Base-by-base conservation (phyloP, 2,329 filamentous ascomycete genomes). In the Xylogone sp. region DNA sequence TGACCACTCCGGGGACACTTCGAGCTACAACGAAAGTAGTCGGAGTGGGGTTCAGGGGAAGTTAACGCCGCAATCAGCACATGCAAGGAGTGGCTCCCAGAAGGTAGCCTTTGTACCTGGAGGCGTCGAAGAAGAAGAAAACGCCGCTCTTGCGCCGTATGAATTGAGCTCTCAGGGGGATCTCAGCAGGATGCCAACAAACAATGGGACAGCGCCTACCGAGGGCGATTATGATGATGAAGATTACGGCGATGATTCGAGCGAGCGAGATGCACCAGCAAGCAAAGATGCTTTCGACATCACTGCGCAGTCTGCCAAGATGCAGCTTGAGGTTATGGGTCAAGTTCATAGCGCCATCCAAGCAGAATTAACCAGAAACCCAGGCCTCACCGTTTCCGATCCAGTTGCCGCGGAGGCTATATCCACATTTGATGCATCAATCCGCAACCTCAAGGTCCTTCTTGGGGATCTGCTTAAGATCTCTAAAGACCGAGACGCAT, bases 281-380 rank as follows among this genome's bases (percentile, higher is more conserved):
- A 92, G 83, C 64, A 96, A 96, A 65, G 94, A 99, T 67, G 92
- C 94, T 1, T 92, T 97, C 70, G 93, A 93, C 67, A 97, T 99
- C 63, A 97, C 93, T 2, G 94, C 94, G 0, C 93, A 97, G 68
- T 97, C 94, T 13, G 91, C 91, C 10, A 93, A 88, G 66, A 72
- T 97, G 27, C 94, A 99, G 68, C 81, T 99, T 4, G 93, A 97
- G 64, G 87, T 96, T 42, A 82, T 99, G 59, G 84, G 87, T 6
- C 86, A 89, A 60, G 90, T 99, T 21, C 90, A 91, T 52, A 75
- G 83, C n/a, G 92, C 92, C 2, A 74, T 97, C 46, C 81, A 92
- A 57, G 72, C 76, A 1, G 88, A 96, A 69, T 82, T 82, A 50
- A 69, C 76, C 4, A 84, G 79, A 60, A 88, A 87, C 53, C 89